These are phyloP conservation scores for Candida methanosorbosa DNA, from an alignment of 805 yeast genomes.

Conservation along the genomic window DNA sequence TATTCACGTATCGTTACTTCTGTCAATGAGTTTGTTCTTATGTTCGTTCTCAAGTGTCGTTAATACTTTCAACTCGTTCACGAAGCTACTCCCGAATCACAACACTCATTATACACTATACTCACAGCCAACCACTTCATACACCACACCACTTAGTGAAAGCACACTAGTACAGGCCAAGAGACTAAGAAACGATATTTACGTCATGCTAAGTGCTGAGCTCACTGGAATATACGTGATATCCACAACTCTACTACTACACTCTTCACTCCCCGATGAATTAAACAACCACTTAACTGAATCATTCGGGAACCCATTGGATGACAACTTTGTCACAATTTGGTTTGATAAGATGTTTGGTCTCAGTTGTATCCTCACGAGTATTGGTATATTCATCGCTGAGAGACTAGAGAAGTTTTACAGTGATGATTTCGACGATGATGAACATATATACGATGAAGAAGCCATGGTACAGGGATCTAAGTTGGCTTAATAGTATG, in stretches of 20 bases:
- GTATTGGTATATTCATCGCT: slow-evolving; percentile 14
- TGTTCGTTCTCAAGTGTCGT: slow-evolving; percentile 60
- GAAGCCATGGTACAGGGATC: slow-evolving; percentile 10
- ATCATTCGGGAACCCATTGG: slow-evolving; percentile 21
- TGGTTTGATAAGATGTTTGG: slow-evolving; percentile 49
- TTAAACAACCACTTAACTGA: slow-evolving; percentile 31
- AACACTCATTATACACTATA: not conserved
- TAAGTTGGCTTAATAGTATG: not conserved
- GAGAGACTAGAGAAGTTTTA: slow-evolving; percentile 16
- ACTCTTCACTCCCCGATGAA: slow-evolving; percentile 36
- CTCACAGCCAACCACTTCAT: not conserved
- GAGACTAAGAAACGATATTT: not conserved
- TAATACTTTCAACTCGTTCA: slow-evolving; percentile 48
- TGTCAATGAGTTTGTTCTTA: slow-evolving; percentile 51
- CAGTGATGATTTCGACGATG: slow-evolving; percentile 13
- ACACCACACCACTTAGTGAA: not conserved
- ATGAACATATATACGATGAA: slow-evolving; percentile 20
- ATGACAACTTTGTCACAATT: slow-evolving; percentile 37
- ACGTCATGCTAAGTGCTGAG: slow-evolving; percentile 15
- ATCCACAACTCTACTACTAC: slow-evolving; percentile 40
- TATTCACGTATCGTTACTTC: slow-evolving; percentile 37
- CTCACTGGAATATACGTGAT: slow-evolving; percentile 41
- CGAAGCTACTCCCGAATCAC: slow-evolving; percentile 11
- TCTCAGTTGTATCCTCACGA: slow-evolving; percentile 29
- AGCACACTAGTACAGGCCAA: too few relatives aligned